Conservation (phyloP, 805 yeast species). For the Zygosaccharomyces kombuchaensis region DNA sequence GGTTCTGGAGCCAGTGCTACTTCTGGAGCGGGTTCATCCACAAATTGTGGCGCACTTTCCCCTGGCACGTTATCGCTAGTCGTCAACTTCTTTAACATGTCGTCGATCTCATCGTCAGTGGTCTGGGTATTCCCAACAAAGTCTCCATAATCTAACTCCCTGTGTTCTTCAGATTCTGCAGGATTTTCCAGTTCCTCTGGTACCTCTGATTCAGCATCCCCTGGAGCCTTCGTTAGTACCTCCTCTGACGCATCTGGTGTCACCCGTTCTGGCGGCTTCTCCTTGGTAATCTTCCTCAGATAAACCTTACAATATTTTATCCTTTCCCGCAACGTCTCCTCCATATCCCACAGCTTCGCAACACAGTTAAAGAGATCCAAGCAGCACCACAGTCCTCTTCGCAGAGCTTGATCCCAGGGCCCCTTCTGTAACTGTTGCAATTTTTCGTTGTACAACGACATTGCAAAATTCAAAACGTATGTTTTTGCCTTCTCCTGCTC, state of each 20-base stretch:
- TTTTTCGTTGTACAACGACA: conserved; percentile 50
- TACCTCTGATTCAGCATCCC: too few species aligned
- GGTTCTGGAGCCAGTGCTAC: neutral
- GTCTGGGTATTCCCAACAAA: conserved; percentile 1
- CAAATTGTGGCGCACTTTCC: conserved; percentile 7
- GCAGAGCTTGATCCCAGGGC: conserved; percentile 36
- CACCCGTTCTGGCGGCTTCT: conserved; percentile 7
- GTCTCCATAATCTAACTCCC: conserved; percentile 5
- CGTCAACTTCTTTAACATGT: conserved; percentile 8
- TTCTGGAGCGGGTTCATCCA: conserved; percentile 2
- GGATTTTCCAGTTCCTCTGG: too few species aligned
- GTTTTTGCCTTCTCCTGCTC: conserved; percentile 57
- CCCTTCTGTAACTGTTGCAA: conserved; percentile 45
- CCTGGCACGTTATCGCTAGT: conserved; percentile 7
- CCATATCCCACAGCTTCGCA: conserved; percentile 25
- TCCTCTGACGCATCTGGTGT: neutral
- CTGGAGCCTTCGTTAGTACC: too few species aligned
- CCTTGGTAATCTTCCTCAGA: conserved; percentile 25
- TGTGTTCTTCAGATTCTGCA: neutral
- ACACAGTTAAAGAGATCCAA: conserved; percentile 25
- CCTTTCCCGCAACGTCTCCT: conserved; percentile 18
- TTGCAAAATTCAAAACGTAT: conserved; percentile 54
- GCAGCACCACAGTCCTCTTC: conserved; percentile 33
- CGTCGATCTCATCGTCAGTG: conserved; percentile 8
- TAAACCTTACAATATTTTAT: conserved; percentile 30